A percentile compares a stretch with the other conserved stretches of the same genome.
Conservation (phyloP, 768 basidiomycete species). For the Tricholoma terreum region DNA sequence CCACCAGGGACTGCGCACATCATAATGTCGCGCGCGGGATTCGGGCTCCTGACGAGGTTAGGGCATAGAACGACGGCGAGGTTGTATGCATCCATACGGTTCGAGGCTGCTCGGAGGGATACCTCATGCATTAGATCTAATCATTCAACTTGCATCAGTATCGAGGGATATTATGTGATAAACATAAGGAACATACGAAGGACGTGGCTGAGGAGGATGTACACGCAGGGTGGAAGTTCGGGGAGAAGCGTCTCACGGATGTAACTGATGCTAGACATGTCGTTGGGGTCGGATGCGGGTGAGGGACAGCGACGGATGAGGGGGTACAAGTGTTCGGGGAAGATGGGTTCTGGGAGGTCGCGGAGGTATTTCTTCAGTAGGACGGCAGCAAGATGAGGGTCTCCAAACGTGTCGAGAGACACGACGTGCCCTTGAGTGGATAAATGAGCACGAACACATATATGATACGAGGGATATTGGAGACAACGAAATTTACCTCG, state of each 20-base stretch:
- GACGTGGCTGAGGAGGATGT: constrained; percentile 70
- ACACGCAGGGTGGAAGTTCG: constrained; percentile 64
- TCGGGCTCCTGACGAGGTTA: constrained; percentile 71
- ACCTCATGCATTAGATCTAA: constrained; percentile 80
- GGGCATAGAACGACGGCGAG: constrained; percentile 77
- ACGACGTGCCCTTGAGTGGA: constrained; percentile 65
- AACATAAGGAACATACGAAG: constrained; percentile 44
- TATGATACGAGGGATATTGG: not conserved
- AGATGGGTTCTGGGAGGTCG: constrained; percentile 76
- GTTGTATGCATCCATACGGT: constrained; percentile 83
- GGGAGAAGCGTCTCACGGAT: constrained; percentile 68
- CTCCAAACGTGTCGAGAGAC: constrained; percentile 69
- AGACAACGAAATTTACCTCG: constrained; percentile 46
- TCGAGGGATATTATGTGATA: not conserved
- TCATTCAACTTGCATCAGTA: constrained; percentile 12
- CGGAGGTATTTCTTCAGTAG: constrained; percentile 83
- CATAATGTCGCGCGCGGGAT: constrained; percentile 66
- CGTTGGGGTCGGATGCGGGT: constrained; percentile 47
- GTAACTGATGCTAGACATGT: constrained; percentile 59
- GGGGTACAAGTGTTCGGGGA: constrained; percentile 67
- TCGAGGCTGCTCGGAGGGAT: constrained; percentile 59
- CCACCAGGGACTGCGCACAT: constrained; percentile 65
- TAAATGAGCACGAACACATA: constrained; percentile 2
- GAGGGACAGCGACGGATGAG: constrained; percentile 65
- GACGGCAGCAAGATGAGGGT: constrained; percentile 81